Evolutionary conservation across 129 eudicot genomes (phyloP).

Genomic region (Pittosporum tobira): DNA sequence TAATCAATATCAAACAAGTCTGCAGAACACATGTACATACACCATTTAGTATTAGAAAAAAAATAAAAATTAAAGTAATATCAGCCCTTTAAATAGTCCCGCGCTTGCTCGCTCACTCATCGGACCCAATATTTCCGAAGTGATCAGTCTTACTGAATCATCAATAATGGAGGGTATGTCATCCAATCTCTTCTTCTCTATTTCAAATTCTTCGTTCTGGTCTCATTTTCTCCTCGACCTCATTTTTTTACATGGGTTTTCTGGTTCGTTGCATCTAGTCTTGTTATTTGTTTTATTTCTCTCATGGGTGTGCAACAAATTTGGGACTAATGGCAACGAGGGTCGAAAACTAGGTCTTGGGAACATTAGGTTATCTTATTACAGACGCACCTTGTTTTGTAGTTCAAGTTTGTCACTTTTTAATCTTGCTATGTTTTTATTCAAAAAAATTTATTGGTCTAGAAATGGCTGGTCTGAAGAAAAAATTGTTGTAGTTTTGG

Average conservation of each 20-base stretch:
- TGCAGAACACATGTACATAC: no score
- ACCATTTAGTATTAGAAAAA: no score
- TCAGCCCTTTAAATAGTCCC: no score
- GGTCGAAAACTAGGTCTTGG: constrained; percentile 21
- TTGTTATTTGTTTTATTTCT: constrained; percentile 2
- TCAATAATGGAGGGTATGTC: neutral
- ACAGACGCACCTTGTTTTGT: constrained; percentile 31
- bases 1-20: no score
- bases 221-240: neutral
- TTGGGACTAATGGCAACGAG: constrained; percentile 1
- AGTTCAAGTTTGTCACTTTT: constrained; percentile 31
- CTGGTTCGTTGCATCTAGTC: constrained; percentile 12
- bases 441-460: constrained; percentile 54
- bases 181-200: neutral
- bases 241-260: constrained; percentile 14
- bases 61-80: no score
- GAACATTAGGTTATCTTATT: constrained; percentile 15
- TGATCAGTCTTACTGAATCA: neutral
- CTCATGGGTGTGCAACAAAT: constrained; percentile 21
- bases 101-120: no score
- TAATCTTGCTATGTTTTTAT: constrained; percentile 41
- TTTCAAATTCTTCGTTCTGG: neutral
- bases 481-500: constrained; percentile 38
- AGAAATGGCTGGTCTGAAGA: constrained; percentile 69
- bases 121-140: no score